Evolutionary conservation across 208 protist species (phyloP).

Genomic region (Kentomonas sorsogonicus): DNA sequence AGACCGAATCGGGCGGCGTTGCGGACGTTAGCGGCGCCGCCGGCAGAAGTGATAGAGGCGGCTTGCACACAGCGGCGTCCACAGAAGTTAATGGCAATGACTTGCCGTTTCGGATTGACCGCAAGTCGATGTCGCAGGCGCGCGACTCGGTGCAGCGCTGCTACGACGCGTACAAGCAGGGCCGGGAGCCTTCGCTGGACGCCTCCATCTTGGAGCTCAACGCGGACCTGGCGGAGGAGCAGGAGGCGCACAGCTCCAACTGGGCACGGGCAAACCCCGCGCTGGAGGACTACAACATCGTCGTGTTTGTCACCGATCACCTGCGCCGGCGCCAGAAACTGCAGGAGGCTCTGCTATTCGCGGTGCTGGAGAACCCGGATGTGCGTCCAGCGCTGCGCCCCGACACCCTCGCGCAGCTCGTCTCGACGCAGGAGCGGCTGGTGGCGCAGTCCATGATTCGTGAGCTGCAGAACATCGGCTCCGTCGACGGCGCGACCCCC

Average conservation of each 20-base stretch:
- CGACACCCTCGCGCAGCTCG: slow-evolving; percentile 45
- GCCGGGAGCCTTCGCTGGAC: too few relatives aligned
- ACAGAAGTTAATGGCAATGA: too few relatives aligned
- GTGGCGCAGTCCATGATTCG: slow-evolving; percentile 52
- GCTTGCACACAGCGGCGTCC: too few relatives aligned
- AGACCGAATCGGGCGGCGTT: neutral
- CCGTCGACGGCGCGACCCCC: slow-evolving; percentile 7
- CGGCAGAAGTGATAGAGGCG: too few relatives aligned
- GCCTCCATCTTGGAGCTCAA: slow-evolving; percentile 45
- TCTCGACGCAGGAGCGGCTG: slow-evolving; percentile 72
- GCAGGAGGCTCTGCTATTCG: slow-evolving; percentile 64
- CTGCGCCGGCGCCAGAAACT: slow-evolving; percentile 58
- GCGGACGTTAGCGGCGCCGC: neutral
- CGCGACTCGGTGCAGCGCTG: too few relatives aligned
- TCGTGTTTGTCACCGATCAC: slow-evolving; percentile 58
- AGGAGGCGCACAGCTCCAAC: slow-evolving; percentile 30
- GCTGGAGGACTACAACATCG: slow-evolving; percentile 67
- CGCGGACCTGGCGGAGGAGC: slow-evolving; percentile 26
- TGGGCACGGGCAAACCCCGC: slow-evolving; percentile 72
- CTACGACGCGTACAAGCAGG: too few relatives aligned
- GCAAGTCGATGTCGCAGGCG: too few relatives aligned
- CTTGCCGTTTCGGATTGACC: too few relatives aligned
- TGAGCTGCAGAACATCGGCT: slow-evolving; percentile 68
- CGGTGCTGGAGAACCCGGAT: slow-evolving; percentile 41
- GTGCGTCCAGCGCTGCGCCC: slow-evolving; percentile 27